Evolutionary conservation across 2,329 filamentous ascomycete genomes (phyloP), one percentile per base, ranked within the genome.

Genomic region (Anthostomella pinea): DNA sequence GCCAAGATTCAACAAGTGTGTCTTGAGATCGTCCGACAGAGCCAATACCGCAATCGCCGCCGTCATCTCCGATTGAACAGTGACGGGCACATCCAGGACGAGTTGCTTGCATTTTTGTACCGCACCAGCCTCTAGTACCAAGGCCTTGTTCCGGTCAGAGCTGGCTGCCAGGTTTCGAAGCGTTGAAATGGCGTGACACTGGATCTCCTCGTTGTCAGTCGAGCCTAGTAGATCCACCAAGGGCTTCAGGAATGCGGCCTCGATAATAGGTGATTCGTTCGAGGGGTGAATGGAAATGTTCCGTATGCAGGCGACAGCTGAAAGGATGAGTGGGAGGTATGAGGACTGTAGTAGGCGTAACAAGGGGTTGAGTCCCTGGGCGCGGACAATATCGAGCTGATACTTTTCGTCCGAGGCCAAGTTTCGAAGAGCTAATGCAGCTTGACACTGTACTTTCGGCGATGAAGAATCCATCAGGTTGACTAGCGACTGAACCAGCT

Each of bases 31-130:
- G 55, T 98, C 93, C 53, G 91, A 96, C 33, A 98, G 70, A 13
- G 93, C 93, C 46, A 98, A 75, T 10, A 98, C 93, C 23, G 93
- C 93, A 64, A 98, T 96, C 1, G 93, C 93, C n/a, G 93, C 93
- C 4, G 93, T 98, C 93, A 98, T 98, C 64, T 98, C 93, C 2
- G 90, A 96, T 62, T 98, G 93, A 3, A 98, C 93, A 24, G 87
- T 91, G 31, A 97, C 76, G 0, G 93, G 89, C 3, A 97, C 93
- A 38, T 94, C 84, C 13, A 98, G 72, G 16, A 98, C 90, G 34
- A 98, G 75, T 59, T 97, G 88, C 67, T 96, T 97, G 80, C 93
- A 98, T 64, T 97, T 97, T 60, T 97, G 89, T 24, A 98, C 93
- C 2, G 93, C 93, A 16, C 93, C 93, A 21, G 93, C 93, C 64